Conservation (phyloP, 129 eudicot genomes). For the Ambrosia trifida region DNA sequence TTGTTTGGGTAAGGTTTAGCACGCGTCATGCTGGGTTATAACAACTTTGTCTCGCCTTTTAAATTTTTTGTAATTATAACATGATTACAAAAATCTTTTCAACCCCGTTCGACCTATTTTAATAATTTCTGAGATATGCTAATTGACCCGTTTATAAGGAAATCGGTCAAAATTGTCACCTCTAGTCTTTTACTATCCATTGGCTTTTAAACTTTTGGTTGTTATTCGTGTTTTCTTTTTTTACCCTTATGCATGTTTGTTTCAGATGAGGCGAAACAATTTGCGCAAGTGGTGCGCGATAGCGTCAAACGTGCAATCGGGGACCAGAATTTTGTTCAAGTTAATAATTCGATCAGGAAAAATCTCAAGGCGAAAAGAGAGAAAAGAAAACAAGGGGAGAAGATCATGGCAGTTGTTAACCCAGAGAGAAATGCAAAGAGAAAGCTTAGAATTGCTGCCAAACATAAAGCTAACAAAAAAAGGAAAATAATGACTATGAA, state of each 20-base stretch:
- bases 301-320: slow-evolving; percentile 52
- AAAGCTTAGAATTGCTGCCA: slow-evolving; percentile 63
- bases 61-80: background rate
- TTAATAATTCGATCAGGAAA: slow-evolving; percentile 51
- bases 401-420: slow-evolving; percentile 77
- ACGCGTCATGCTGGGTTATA: background rate
- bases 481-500: slow-evolving; percentile 77
- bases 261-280: slow-evolving; percentile 65
- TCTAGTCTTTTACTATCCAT: too few relatives aligned
- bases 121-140: too few relatives aligned
- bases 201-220: background rate
- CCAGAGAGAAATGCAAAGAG: slow-evolving; percentile 85
- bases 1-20: background rate
- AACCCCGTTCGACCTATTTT: too few relatives aligned
- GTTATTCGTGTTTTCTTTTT: background rate
- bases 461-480: slow-evolving; percentile 73
- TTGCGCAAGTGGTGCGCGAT: slow-evolving; percentile 57
- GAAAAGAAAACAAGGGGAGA: slow-evolving; percentile 70
- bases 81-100: too few relatives aligned
- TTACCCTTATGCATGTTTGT: slow-evolving; percentile 18
- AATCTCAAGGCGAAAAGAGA: slow-evolving; percentile 70
- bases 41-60: background rate
- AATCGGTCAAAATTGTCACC: background rate
- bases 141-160: background rate
- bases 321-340: slow-evolving; percentile 42